Conservation (phyloP, 1,284 basidiomycete species). For the Trametes pubescens region DNA sequence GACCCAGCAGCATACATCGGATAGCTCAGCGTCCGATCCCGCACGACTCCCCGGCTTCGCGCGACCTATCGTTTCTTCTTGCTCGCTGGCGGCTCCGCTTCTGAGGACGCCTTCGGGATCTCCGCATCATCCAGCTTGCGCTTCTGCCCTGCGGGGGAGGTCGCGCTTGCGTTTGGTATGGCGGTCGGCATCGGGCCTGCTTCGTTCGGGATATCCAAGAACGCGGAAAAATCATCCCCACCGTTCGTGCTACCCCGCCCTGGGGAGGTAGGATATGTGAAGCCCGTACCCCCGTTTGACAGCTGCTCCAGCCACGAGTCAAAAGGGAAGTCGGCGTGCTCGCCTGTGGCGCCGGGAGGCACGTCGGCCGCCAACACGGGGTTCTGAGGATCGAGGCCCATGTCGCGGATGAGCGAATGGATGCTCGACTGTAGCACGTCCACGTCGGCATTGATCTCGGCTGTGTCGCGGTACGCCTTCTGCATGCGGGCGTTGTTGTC, state of each 20-base stretch:
- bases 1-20: neutral
- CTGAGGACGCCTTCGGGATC: constrained; percentile 22
- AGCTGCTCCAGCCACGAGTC: constrained; percentile 40
- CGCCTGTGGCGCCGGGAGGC: neutral
- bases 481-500: constrained; percentile 52
- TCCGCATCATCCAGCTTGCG: constrained; percentile 56
- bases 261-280: neutral
- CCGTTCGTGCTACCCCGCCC: neutral
- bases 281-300: constrained; percentile 28
- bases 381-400: constrained; percentile 66
- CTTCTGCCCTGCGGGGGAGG: constrained; percentile 45
- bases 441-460: constrained; percentile 77
- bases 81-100: constrained; percentile 17
- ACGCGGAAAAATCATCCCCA: constrained; percentile 50
- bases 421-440: constrained; percentile 76
- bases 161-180: neutral
- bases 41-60: neutral
- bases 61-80: constrained; percentile 27
- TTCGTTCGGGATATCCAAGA: constrained; percentile 48
- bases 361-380: constrained; percentile 20
- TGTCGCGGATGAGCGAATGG: constrained; percentile 73
- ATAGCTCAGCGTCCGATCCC: neutral
- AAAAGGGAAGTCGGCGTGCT: constrained; percentile 42
- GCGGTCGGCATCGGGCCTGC: constrained; percentile 19
- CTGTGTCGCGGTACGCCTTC: constrained; percentile 66